phyloP scores from a whole-genome alignment of 805 yeast species.

The Grigorovia transvaalensis region DNA sequence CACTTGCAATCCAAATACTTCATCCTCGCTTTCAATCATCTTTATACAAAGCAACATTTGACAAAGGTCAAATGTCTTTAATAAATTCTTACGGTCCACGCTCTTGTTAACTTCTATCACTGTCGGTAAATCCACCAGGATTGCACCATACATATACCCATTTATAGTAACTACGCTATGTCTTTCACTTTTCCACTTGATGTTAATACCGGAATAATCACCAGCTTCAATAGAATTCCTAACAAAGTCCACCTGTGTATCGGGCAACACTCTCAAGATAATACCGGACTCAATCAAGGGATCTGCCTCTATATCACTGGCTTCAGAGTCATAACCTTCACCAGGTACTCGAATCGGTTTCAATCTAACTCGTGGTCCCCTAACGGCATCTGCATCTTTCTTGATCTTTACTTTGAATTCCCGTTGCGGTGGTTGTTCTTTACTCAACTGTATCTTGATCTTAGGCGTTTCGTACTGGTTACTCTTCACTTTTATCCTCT shows the following conservation, averaged over 20 bases:
- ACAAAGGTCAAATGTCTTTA: slow-evolving; percentile 75
- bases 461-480: background rate
- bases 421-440: slow-evolving; percentile 13
- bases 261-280: slow-evolving; percentile 57
- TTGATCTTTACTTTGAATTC: slow-evolving; percentile 19
- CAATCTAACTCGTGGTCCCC: slow-evolving; percentile 39
- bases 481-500: slow-evolving; percentile 4
- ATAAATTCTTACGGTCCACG: slow-evolving; percentile 72
- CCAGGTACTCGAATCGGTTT: slow-evolving; percentile 68
- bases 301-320: slow-evolving; percentile 91
- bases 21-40: slow-evolving; percentile 38
- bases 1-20: slow-evolving; percentile 33
- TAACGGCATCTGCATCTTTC: slow-evolving; percentile 17
- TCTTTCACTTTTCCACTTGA: slow-evolving; percentile 75
- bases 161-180: slow-evolving; percentile 71
- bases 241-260: slow-evolving; percentile 47
- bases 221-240: slow-evolving; percentile 69
- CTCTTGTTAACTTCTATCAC: slow-evolving; percentile 80
- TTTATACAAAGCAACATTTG: slow-evolving; percentile 76
- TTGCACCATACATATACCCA: slow-evolving; percentile 65
- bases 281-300: slow-evolving; percentile 86
- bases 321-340: slow-evolving; percentile 95
- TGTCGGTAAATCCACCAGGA: slow-evolving; percentile 82
- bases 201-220: slow-evolving; percentile 57
- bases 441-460: slow-evolving; percentile 4